A percentile compares a stretch with the other conserved stretches of the same genome.
Evolutionary conservation across 768 basidiomycete species (phyloP).

Genomic region (Phanerochaete sordida): DNA sequence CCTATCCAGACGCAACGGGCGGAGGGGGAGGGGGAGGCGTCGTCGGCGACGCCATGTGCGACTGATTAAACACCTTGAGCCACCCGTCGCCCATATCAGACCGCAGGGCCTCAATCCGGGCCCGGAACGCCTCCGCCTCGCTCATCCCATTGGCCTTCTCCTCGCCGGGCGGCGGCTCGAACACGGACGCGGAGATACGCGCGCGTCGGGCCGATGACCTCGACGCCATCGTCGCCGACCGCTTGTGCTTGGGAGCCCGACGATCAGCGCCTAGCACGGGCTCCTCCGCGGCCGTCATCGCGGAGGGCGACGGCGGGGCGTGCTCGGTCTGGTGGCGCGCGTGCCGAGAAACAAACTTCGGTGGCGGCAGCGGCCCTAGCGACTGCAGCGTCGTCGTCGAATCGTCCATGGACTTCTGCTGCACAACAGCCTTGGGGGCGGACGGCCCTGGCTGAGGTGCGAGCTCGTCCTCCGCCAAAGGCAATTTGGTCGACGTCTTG

Average conservation of each 20-base stretch:
- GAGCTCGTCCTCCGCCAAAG: background rate
- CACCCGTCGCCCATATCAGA: constrained; percentile 89
- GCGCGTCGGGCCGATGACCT: constrained; percentile 44
- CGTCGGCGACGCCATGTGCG: constrained; percentile 31
- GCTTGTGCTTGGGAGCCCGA: constrained; percentile 15
- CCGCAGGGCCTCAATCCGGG: constrained; percentile 76
- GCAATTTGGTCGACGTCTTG: constrained; percentile 6
- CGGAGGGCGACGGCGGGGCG: constrained; percentile 15
- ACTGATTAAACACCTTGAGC: constrained; percentile 81
- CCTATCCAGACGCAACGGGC: constrained; percentile 4
- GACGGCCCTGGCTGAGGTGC: background rate
- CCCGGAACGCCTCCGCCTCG: constrained; percentile 70
- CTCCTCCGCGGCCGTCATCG: background rate
- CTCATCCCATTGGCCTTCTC: constrained; percentile 30
- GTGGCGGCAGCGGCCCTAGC: constrained; percentile 13
- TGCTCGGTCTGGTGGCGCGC: constrained; percentile 50
- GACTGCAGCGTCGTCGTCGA: constrained; percentile 17
- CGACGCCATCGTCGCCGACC: constrained; percentile 30
- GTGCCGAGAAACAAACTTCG: constrained; percentile 32
- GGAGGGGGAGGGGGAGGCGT: too few species aligned
- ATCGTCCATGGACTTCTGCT: background rate
- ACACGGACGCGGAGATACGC: constrained; percentile 58
- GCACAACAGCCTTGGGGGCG: background rate
- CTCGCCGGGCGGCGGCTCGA: constrained; percentile 45
- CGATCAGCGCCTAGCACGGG: constrained; percentile 1